phyloP scores from a whole-genome alignment of 495 filamentous ascomycete genomes.

The Penicillium nucicola region DNA sequence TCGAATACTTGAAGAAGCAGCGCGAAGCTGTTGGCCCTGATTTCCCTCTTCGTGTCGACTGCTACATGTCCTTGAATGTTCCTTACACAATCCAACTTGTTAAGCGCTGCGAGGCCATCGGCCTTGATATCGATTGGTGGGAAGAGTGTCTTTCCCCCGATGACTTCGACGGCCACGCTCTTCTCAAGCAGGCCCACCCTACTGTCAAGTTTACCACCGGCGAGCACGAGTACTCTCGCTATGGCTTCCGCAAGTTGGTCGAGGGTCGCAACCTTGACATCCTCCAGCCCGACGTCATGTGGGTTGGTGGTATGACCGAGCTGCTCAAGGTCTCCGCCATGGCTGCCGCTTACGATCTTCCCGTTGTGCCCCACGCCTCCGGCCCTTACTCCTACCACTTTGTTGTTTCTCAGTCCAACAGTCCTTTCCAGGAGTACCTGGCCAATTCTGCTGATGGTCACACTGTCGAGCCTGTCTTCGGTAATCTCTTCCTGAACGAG shows the following conservation, averaged over 20 bases:
- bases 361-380: slow-evolving; percentile 89
- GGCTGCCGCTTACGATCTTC: slow-evolving; percentile 88
- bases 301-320: slow-evolving; percentile 90
- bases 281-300: slow-evolving; percentile 94
- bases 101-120: slow-evolving; percentile 69
- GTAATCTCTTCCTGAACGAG: slow-evolving; percentile 86
- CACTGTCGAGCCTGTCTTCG: slow-evolving; percentile 85
- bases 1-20: slow-evolving; percentile 82
- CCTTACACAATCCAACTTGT: slow-evolving; percentile 88
- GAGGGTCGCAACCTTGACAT: slow-evolving; percentile 91
- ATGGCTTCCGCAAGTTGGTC: slow-evolving; percentile 90
- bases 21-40: slow-evolving; percentile 81
- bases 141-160: slow-evolving; percentile 89
- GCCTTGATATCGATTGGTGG: slow-evolving; percentile 93
- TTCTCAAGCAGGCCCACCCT: slow-evolving; percentile 85
- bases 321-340: slow-evolving; percentile 83
- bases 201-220: slow-evolving; percentile 92
- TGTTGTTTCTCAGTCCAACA: slow-evolving; percentile 84
- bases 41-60: slow-evolving; percentile 91
- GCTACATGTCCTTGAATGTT: slow-evolving; percentile 93
- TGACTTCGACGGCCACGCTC: slow-evolving; percentile 83
- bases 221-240: slow-evolving; percentile 90
- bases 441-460: slow-evolving; percentile 89
- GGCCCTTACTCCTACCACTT: slow-evolving; percentile 95
- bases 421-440: slow-evolving; percentile 91